Evolutionary conservation across 495 filamentous ascomycete genomes (phyloP), one percentile per base, ranked within the genome.

Genomic region (Melanomma pulvis-pyrius): DNA sequence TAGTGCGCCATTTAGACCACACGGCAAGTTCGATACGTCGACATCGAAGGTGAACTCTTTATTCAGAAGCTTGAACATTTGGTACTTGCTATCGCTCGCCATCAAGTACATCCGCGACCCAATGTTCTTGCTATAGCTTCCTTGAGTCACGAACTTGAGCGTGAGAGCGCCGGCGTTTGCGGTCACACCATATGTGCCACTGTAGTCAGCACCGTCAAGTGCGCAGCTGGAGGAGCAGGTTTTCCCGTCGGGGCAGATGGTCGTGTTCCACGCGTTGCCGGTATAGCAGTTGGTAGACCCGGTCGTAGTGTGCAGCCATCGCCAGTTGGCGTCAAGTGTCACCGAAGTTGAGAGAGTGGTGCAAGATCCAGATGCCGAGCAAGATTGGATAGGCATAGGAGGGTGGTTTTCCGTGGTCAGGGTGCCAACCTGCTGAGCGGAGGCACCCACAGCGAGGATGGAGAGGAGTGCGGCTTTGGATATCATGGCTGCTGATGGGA

Each of bases 1-100:
- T 13, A 90, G 78, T 1, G 87, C 87, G 51, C 84, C 86, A 75
- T 90, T 90, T 78, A 87, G 81, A 2, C 87, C 87, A 70, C 87
- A 90, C 1, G 80, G 81, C 0, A 89, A 78, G 8, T 80, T 78
- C 25, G 82, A 84, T 2, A 83, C 78, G 71, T 90, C 86, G 21
- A 90, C 83, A 59, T 88, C 86, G 72, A 89, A 88, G 29, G 79
- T 77, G 57, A 90, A 74, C 63, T 90, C 87, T 61, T 82, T 74
- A 65, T 83, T 83, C 19, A 83, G 77, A 9, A 89, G 78, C 60
- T 83, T 77, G 58, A 89, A 71, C 77, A 84, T 79, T 55, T 86
- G 79, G 76, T 90, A 90, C 61, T 86, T 83, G 54, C 78, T 70
- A 49, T 79, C 79, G 57, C 77, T 74, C 30, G 80, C 83, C 7